Conservation (phyloP, 805 yeast species). For the Metschnikowia proteae region DNA sequence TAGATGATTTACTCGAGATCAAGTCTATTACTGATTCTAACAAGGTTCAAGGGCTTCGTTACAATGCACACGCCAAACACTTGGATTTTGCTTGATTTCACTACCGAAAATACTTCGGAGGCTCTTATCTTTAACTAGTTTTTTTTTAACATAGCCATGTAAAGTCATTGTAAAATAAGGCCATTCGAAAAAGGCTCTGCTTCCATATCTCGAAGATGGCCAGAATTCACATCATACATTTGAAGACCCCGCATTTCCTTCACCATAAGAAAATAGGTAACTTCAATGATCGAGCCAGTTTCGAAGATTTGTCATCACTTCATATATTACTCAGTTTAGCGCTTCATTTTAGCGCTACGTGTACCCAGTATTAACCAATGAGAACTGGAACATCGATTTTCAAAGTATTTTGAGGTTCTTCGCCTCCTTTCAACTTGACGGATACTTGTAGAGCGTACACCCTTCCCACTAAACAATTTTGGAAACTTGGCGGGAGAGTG, state of each 20-base stretch:
- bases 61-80: constrained; percentile 27
- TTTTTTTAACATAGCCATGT: too few relatives aligned
- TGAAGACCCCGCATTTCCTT: too few relatives aligned
- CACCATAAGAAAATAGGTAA: too few relatives aligned
- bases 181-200: too few relatives aligned
- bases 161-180: too few relatives aligned
- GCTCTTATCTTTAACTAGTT: too few relatives aligned
- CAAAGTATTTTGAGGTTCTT: constrained; percentile 16
- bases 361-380: constrained; percentile 11
- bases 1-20: constrained; percentile 55
- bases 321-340: too few relatives aligned
- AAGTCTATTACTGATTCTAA: constrained; percentile 41
- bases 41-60: constrained; percentile 56
- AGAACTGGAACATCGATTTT: constrained; percentile 17
- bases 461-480: constrained; percentile 59
- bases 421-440: constrained; percentile 42
- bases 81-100: constrained; percentile 9
- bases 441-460: constrained; percentile 49
- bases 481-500: constrained; percentile 59
- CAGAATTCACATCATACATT: too few relatives aligned
- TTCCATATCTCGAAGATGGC: too few relatives aligned
- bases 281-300: too few relatives aligned
- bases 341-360: not conserved
- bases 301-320: too few relatives aligned
- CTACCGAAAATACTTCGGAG: too few relatives aligned